Base-by-base conservation (phyloP, 352 stramenopile species). In the Pythium graminicola region DNA sequence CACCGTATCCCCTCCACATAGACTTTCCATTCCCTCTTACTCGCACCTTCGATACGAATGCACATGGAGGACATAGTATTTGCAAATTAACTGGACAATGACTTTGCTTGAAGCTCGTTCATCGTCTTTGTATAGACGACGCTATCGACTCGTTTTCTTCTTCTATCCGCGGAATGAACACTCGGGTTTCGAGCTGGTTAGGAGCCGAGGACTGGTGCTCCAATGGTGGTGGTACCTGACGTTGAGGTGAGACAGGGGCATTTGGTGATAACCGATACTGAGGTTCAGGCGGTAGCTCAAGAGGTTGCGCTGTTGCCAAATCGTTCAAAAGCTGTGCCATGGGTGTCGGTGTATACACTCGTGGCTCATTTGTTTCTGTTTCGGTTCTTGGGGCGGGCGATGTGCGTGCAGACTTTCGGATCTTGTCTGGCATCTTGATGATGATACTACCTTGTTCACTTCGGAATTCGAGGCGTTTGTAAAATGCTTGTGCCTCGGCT, bases 401-500 rank as follows among this genome's bases (percentile, higher is more conserved):
- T 8, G 35, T 0, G 13, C 32, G 2, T 27, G 22, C 14, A 7
- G 41, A 47, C 17, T 23, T 33, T 2, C 57, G 58, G 10, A 66
- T 61, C 28, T 48, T 81, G 24, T 81, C 70, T 3, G 77, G 77
- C 39, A 88, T 57, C 36, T 82, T 81, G 46, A 88, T 88, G 50
- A 86, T 82, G 20, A 88, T 69, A 7, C 60, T 76, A 20, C 69
- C 71, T 52, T 85, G 66, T 45, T 88, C 71, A 1, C 74, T 72
- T 6, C 74, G 67, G 49, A 85, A 88, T 31, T 79, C 69, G 10
- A 88, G 70, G 14, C 80, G 65, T 6, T 54, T 35, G n/a, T 81
- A 62, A 33, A 86, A 86, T 14, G 62, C 51, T 7, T 62, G 60
- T 0, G 69, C 66, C 24, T 84, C 69, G 2, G 60, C 64, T 28